These are phyloP conservation scores for Neurospora sp. DNA, from an alignment of 495 filamentous ascomycete species.

Conservation along the genomic window DNA sequence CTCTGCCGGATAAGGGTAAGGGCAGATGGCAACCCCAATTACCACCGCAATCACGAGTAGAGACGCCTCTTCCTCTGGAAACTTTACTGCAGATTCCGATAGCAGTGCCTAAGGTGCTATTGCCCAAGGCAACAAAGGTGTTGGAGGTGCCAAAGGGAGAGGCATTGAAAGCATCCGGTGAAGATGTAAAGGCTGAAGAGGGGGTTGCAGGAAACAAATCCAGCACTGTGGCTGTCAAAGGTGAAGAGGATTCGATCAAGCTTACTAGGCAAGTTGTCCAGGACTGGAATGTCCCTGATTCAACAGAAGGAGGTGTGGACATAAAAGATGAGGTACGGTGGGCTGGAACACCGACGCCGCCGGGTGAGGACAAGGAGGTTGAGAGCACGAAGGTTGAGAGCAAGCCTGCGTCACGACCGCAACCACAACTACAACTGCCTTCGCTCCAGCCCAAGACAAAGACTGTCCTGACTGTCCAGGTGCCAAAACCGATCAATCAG, in stretches of 20 bases:
- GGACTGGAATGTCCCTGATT: too few species aligned
- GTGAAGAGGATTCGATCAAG: too few species aligned
- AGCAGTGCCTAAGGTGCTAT: not conserved
- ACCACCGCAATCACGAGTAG: not conserved
- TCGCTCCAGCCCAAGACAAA: not conserved
- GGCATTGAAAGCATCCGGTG: not conserved
- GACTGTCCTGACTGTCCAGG: not conserved
- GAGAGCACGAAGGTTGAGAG: not conserved
- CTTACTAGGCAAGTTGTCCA: too few species aligned
- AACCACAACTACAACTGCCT: not conserved
- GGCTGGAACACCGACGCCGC: not conserved
- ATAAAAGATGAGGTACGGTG: not conserved
- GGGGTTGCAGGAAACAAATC: not conserved
- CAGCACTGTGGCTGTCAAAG: too few species aligned
- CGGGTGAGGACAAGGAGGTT: not conserved
- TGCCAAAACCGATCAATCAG: too few species aligned
- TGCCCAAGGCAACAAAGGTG: not conserved
- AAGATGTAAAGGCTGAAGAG: not conserved
- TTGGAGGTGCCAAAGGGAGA: not conserved
- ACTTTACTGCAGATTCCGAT: not conserved
- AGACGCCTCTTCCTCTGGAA: not conserved
- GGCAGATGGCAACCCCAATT: not conserved
- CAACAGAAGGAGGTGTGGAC: too few species aligned
- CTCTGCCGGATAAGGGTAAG: not conserved
- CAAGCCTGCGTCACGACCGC: not conserved